phyloP scores from a whole-genome alignment of 805 yeast species.

The Lipomyces chichibuensis region DNA sequence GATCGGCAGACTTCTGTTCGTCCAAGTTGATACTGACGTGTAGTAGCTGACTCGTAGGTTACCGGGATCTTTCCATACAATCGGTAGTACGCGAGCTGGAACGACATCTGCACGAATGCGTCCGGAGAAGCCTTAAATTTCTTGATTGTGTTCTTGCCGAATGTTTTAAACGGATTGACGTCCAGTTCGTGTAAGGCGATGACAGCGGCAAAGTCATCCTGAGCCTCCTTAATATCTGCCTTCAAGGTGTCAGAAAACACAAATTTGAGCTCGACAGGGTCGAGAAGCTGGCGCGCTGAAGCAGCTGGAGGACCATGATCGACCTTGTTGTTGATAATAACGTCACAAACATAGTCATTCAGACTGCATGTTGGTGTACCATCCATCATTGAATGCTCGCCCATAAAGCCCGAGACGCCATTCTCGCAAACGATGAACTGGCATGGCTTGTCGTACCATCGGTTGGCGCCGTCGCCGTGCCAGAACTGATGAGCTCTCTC shows the following conservation, averaged over 20 bases:
- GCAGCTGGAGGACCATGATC: slow-evolving; percentile 40
- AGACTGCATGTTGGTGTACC: slow-evolving; percentile 92
- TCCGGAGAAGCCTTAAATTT: slow-evolving; percentile 87
- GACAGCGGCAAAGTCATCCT: slow-evolving; percentile 57
- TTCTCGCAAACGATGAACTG: slow-evolving; percentile 81
- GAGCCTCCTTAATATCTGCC: slow-evolving; percentile 59
- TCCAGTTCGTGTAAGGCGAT: slow-evolving; percentile 70
- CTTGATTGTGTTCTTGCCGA: slow-evolving; percentile 86
- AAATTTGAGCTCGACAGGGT: slow-evolving; percentile 50
- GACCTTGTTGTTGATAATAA: slow-evolving; percentile 55
- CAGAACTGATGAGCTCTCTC: slow-evolving; percentile 84
- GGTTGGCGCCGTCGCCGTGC: slow-evolving; percentile 94
- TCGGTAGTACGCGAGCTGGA: slow-evolving; percentile 89
- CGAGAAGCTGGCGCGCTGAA: slow-evolving; percentile 31
- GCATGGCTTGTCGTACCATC: slow-evolving; percentile 89
- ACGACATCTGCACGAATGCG: slow-evolving; percentile 85
- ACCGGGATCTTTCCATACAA: slow-evolving; percentile 79
- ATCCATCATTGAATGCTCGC: slow-evolving; percentile 98
- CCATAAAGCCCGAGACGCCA: slow-evolving; percentile 89
- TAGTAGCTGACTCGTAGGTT: slow-evolving; percentile 95
- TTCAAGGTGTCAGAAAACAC: slow-evolving; percentile 59
- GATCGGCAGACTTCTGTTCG: slow-evolving; percentile 93
- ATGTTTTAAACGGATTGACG: slow-evolving; percentile 78
- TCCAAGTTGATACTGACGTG: slow-evolving; percentile 84
- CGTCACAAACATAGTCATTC: slow-evolving; percentile 71